Base-by-base conservation (phyloP, 2,329 filamentous ascomycete species). In the Pseudogymnoascus sp. region DNA sequence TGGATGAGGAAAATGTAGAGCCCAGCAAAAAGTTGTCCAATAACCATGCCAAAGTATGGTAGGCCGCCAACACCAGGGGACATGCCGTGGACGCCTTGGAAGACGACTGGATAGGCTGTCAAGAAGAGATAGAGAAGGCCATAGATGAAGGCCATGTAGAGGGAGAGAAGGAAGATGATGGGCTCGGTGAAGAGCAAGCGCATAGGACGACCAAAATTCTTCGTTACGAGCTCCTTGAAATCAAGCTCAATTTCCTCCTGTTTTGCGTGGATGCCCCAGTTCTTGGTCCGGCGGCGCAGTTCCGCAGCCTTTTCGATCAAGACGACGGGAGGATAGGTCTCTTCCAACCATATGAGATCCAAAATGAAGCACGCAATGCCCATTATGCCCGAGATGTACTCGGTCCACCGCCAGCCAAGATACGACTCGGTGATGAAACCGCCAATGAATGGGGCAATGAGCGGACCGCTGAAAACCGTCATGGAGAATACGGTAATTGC, bases 41-140 rank as follows among this genome's bases (percentile, higher is more conserved):
- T 69, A 60, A 94, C 83, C 87, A 96, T 90, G 62, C 91, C 92
- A 69, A 96, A 90, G 73, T 92, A 96, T 4, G 91, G 86, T 4
- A 96, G 80, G 1, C 91, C 92, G 3, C 86, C 82, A 16, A 90
- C 75, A 63, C 92, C 92, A 1, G 80, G 70, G 35, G 77, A 83
- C 77, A 93, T 88, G 67, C 83, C 81, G 73, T 96, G 88, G 4
- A 92, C 80, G 29, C 80, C 78, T 65, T 87, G 79, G 76, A 94
- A 96, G 58, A 95, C 88, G 49, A 94, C 83, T 0, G 89, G 87
- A 69, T 95, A 95, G 1, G 91, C 89, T 0, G 90, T 92, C 61
- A 96, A 80, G 78, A 94, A 94, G 26, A 93, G 85, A 71, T 94
- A 96, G 1, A 96, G 83, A 0, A 94, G 79, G 5, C 81, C 88